Evolutionary conservation across 2,329 filamentous ascomycete genomes (phyloP), one percentile per base, ranked within the genome.

Genomic region (Madurella fahalii): DNA sequence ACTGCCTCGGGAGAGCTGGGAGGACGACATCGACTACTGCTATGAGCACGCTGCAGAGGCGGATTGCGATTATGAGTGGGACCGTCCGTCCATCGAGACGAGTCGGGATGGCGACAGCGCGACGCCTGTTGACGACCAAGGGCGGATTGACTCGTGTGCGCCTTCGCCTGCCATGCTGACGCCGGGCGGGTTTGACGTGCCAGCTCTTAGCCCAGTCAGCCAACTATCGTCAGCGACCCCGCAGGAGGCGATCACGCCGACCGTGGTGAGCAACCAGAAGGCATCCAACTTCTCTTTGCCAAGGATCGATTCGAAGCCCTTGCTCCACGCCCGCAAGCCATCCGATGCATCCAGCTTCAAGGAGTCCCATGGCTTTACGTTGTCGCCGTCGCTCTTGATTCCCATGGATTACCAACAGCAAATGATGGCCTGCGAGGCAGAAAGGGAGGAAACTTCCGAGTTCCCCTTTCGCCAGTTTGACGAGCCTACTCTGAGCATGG

Each of bases 1-100:
- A 3, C 58, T 69, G n/a, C 61, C 66, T 18, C 69, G 69, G 8
- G 76, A 78, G 61, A 84, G 73, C 61, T 87, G 84, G 84, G 84
- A 87, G 63, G 83, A 85, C 50, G 83, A 83, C 58, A 86, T 87
- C 57, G 84, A 87, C 64, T 87, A 86, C 67, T 86, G 82, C 64
- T 87, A 87, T 63, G 83, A 86, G 60, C 81, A 87, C 61, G 84
- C 83, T 60, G 82, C 78, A 12, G 84, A 87, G 66, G 84, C 83
- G 8, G 75, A 86, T 67, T 86, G 82, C 64, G 79, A 86, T 58
- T 86, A 84, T 61, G 78, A 83, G 43, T 86, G 83, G 83, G 81
- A 84, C 54, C 77, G 79, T 15, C 72, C 76, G 2, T 85, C 82
- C 0, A 62, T 79, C 50, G 81, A 84, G 46, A 56, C 73, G 40